Evolutionary conservation across 768 basidiomycete genomes (phyloP).

Genomic region (Galerina marginata): DNA sequence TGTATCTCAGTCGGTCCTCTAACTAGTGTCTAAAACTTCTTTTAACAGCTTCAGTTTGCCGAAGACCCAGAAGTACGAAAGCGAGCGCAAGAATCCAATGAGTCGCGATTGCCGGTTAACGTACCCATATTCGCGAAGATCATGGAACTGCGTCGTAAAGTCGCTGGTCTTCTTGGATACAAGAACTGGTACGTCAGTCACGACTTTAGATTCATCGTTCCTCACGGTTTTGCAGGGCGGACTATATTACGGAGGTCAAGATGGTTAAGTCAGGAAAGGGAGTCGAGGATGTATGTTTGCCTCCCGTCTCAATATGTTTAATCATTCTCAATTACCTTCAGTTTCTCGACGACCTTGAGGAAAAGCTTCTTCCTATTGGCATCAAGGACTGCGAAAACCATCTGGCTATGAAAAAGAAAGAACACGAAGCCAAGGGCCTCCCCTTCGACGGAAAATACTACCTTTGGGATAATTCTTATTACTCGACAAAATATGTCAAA

Average conservation of each 20-base stretch:
- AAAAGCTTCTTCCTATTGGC: constrained; percentile 75
- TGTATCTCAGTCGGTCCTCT: constrained; percentile 22
- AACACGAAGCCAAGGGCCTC: constrained; percentile 61
- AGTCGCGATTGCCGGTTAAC: constrained; percentile 71
- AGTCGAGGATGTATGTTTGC: background rate
- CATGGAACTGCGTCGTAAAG: constrained; percentile 70
- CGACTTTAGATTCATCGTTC: background rate
- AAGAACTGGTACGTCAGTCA: constrained; percentile 56
- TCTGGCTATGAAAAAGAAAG: constrained; percentile 75
- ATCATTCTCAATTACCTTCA: constrained; percentile 30
- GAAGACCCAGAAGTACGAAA: constrained; percentile 71
- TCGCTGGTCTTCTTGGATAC: constrained; percentile 72
- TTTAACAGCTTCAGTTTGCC: constrained; percentile 75
- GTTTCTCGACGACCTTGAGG: constrained; percentile 81
- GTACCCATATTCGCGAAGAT: constrained; percentile 71
- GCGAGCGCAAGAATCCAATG: constrained; percentile 67
- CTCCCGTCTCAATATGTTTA: background rate
- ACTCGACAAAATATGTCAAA: constrained; percentile 70
- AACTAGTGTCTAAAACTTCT: background rate
- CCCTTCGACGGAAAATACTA: constrained; percentile 78
- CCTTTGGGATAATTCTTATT: constrained; percentile 86
- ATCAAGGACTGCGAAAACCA: constrained; percentile 68
- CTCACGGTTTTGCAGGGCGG: background rate
- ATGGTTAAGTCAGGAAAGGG: constrained; percentile 3
- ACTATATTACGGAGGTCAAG: constrained; percentile 1